Evolutionary conservation across 257 asterid species (phyloP).

Genomic region (Salvia splendens): DNA sequence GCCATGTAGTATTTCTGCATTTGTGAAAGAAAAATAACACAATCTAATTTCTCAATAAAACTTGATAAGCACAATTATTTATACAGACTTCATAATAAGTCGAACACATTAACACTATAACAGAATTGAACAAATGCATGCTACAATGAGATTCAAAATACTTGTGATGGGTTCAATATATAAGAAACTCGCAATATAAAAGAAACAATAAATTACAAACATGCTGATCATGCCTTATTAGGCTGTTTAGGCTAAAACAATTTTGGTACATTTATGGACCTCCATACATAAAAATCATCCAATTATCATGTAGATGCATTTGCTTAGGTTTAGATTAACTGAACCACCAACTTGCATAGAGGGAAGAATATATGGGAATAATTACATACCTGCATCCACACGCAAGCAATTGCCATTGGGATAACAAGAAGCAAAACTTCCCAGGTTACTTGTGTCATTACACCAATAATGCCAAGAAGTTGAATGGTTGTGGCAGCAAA

Average conservation of each 20-base stretch:
- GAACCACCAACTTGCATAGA: not conserved
- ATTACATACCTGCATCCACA: constrained; percentile 94
- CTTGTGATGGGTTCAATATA: constrained; percentile 10
- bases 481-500: constrained; percentile 98
- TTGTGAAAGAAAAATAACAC: constrained; percentile 22
- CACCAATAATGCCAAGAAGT: constrained; percentile 92
- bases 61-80: not conserved
- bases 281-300: constrained; percentile 14
- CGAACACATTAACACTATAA: too few species aligned
- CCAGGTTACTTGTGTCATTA: constrained; percentile 98
- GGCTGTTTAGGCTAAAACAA: not conserved
- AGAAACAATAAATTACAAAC: constrained; percentile 5
- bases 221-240: constrained; percentile 6
- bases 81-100: too few species aligned
- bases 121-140: not conserved
- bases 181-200: constrained; percentile 13
- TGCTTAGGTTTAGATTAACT: not conserved
- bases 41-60: not conserved
- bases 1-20: constrained; percentile 99
- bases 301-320: not conserved
- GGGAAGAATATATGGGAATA: constrained; percentile 1
- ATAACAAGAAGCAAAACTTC: constrained; percentile 88
- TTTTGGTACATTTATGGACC: constrained; percentile 12
- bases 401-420: constrained; percentile 98
- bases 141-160: constrained; percentile 3